Conservation (phyloP, 2,329 filamentous ascomycete genomes). For the Phaeomoniella chlamydospora region DNA sequence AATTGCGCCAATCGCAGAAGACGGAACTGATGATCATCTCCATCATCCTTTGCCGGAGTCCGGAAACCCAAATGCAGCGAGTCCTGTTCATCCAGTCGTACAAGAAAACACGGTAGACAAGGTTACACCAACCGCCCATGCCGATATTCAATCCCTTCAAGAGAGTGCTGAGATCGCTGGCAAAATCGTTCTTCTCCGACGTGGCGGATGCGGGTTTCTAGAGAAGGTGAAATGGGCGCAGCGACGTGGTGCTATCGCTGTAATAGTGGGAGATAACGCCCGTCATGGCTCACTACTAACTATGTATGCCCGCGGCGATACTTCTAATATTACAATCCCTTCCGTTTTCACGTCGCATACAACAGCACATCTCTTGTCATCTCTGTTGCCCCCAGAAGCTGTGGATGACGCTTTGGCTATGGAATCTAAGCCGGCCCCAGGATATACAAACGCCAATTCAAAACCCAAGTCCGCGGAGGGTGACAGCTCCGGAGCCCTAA, state of each 20-base stretch:
- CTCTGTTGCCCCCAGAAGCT: conserved; percentile 60
- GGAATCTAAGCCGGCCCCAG: conserved; percentile 9
- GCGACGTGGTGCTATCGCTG: conserved; percentile 68
- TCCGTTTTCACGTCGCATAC: conserved; percentile 91
- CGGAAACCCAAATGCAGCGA: conserved; percentile 18
- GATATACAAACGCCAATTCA: background rate
- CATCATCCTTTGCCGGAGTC: conserved; percentile 42
- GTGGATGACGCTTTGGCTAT: conserved; percentile 43
- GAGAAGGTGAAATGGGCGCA: conserved; percentile 98
- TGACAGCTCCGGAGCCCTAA: conserved; percentile 3
- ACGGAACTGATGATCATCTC: conserved; percentile 76
- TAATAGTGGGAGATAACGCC: conserved; percentile 89
- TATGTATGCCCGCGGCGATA: conserved; percentile 97
- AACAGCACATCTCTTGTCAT: conserved; percentile 82
- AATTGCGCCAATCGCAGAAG: conserved; percentile 32
- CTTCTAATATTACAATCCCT: conserved; percentile 86
- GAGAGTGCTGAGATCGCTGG: conserved; percentile 85
- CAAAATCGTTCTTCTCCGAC: conserved; percentile 80
- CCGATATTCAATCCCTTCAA: conserved; percentile 83
- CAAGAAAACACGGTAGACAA: conserved; percentile 9
- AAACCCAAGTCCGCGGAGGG: background rate
- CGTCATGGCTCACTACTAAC: conserved; percentile 81
- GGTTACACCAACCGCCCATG: conserved; percentile 39
- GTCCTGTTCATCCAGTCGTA: conserved; percentile 12
- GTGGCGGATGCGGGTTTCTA: conserved; percentile 88